Percentiles rank a stretch among this genome's conserved stretches.
phyloP scores from a whole-genome alignment of 2,329 filamentous ascomycete genomes.

The Fusarium austroafricanum region DNA sequence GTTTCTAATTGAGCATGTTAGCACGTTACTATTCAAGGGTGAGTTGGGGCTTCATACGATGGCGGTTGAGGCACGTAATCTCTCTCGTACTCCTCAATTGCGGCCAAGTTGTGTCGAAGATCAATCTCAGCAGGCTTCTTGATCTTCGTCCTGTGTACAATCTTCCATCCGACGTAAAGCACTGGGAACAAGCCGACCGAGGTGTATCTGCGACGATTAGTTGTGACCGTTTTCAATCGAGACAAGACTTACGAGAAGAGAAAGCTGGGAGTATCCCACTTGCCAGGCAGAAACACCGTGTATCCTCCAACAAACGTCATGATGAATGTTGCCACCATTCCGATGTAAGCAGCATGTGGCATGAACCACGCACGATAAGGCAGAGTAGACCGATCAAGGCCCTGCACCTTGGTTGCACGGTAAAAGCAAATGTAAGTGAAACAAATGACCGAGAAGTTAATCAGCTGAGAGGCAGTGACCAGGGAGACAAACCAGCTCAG shows the following conservation, averaged over 20 bases:
- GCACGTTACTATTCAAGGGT: accelerated
- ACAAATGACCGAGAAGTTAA: conserved; percentile 77
- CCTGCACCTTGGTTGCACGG: conserved; percentile 75
- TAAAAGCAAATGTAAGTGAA: conserved; percentile 79
- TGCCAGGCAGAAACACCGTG: conserved; percentile 76
- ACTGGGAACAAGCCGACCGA: conserved; percentile 12
- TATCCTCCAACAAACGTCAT: conserved; percentile 84
- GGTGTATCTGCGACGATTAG: conserved; percentile 2
- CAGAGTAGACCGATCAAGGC: conserved; percentile 73
- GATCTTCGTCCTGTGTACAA: conserved; percentile 17
- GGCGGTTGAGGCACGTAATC: conserved; percentile 10
- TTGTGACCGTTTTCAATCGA: accelerated
- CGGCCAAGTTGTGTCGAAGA: neutral
- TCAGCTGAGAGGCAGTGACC: conserved; percentile 78
- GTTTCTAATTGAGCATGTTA: neutral
- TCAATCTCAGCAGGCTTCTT: conserved; percentile 8
- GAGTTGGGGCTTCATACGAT: neutral
- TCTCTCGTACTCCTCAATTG: conserved; percentile 17
- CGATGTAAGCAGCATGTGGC: conserved; percentile 78
- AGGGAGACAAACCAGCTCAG: conserved; percentile 77
- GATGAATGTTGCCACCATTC: conserved; percentile 69
- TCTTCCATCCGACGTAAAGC: conserved; percentile 16
- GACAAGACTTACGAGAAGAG: conserved; percentile 70
- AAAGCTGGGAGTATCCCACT: conserved; percentile 77
- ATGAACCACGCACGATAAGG: conserved; percentile 77